Base-by-base conservation (phyloP, 2,329 filamentous ascomycete species). In the Microcyclospora tardicrescens region DNA sequence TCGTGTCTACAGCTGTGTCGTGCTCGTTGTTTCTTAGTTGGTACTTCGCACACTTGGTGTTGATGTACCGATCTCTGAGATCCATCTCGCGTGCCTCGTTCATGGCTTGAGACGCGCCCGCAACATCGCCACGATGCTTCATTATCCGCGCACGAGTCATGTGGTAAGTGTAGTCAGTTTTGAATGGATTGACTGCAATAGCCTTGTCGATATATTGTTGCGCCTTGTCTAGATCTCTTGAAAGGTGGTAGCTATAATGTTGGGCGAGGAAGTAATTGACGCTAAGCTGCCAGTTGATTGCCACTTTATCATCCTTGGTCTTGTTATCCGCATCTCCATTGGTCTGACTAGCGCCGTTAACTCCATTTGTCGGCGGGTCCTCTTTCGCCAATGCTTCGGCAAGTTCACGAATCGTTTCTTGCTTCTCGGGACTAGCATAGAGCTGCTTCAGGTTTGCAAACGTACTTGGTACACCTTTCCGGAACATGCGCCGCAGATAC, bases 21-120 rank as follows among this genome's bases (percentile, higher is more conserved):
- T 84, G 91, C 57, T 95, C 78, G 60, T 95, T 77, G 62, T 94
- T 93, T 39, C 91, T 79, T 35, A 98, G 72, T 61, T 93, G 86
- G 59, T 98, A 98, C 60, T 98, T 98, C 43, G 89, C 87, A 36
- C 86, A 81, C 66, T 98, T 98, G 47, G 86, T 93, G 69, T 98
- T 98, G 70, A 96, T 96, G 60, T 96, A 93, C 33, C 91, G 79
- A 58, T 98, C 91, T 63, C 81, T 85, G 48, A 82, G 76, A 56
- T 98, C 93, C 45, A 95, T 71, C 45, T 77, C 73, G 37, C 91
- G 78, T 1, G 91, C 91, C 48, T 80, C 69, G 51, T 95, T 83
- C 85, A 98, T 96, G 32, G 77, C 74, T 53, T 86, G 81, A 1
- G 87, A 76, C 1, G 93, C 91, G 61, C 83, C 84, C 48, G 74